Percentiles rank a stretch among this genome's conserved stretches.
Evolutionary conservation across 2,329 filamentous ascomycete genomes (phyloP).

Genomic region (Bimuria novae-zelandiae): DNA sequence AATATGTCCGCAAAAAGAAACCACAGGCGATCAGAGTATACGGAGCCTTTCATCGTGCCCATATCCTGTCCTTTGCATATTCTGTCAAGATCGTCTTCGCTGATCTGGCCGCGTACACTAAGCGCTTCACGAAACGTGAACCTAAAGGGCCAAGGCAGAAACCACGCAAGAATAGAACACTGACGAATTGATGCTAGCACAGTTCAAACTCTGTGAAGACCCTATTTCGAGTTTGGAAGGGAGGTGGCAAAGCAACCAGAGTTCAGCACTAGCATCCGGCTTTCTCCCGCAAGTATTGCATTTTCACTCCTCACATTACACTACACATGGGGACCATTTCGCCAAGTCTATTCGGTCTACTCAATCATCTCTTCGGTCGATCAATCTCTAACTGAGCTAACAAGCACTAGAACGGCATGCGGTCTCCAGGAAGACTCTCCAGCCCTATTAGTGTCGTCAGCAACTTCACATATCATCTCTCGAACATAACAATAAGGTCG

Average conservation of each 20-base stretch:
- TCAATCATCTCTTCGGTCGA: background rate
- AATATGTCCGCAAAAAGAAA: background rate
- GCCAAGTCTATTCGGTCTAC: too few species aligned
- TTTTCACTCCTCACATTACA: too few species aligned
- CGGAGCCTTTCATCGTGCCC: background rate
- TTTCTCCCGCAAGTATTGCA: too few species aligned
- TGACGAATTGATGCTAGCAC: background rate
- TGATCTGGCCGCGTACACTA: background rate
- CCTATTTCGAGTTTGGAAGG: too few species aligned
- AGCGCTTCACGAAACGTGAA: background rate
- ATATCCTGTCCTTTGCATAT: background rate
- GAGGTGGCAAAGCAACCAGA: too few species aligned
- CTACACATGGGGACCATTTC: too few species aligned
- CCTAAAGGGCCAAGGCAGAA: background rate
- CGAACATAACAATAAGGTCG: background rate
- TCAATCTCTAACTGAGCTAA: background rate
- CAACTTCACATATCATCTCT: background rate
- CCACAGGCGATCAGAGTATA: background rate
- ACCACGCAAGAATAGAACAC: conserved; percentile 1
- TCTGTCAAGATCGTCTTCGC: background rate
- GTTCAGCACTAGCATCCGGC: too few species aligned
- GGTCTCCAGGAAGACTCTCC: conserved; percentile 6
- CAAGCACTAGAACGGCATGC: background rate
- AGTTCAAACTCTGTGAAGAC: too few species aligned
- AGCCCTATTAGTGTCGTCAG: conserved; percentile 6